phyloP scores from a whole-genome alignment of 139 green algal species.

The Chlorella vulgaris region DNA sequence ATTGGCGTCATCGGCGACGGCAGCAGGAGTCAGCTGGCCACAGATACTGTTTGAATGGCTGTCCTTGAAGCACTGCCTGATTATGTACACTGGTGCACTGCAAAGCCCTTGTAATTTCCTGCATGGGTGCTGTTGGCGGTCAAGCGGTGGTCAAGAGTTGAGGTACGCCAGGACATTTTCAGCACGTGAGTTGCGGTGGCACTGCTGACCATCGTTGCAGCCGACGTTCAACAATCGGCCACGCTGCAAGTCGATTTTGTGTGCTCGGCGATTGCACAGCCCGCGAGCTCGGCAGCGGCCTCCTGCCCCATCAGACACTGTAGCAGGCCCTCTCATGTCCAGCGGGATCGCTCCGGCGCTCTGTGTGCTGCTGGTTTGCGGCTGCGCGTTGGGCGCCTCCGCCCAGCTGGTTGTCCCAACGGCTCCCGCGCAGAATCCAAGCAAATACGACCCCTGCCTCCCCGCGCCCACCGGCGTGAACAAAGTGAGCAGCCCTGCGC shows the following conservation, averaged over 20 bases:
- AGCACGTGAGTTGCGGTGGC: too few species aligned
- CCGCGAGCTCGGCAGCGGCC: too few species aligned
- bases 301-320: too few species aligned
- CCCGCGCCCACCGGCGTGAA: conserved; percentile 1
- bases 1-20: not conserved
- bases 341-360: too few species aligned
- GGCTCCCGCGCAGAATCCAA: not conserved
- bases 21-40: not conserved
- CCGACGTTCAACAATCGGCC: too few species aligned
- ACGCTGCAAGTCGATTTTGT: too few species aligned
- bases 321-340: too few species aligned
- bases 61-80: not conserved
- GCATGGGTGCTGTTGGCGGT: too few species aligned
- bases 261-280: too few species aligned
- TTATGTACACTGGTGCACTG: not conserved
- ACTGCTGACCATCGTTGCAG: too few species aligned
- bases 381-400: not conserved
- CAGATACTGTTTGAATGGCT: not conserved
- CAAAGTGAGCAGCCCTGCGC: not conserved
- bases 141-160: too few species aligned
- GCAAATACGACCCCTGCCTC: conserved; percentile 20
- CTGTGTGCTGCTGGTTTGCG: not conserved
- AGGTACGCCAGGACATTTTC: too few species aligned
- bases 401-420: not conserved
- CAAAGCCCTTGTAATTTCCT: not conserved